These are phyloP conservation scores for Candida ortonii DNA, from an alignment of 805 yeast genomes.

Conservation along the genomic window DNA sequence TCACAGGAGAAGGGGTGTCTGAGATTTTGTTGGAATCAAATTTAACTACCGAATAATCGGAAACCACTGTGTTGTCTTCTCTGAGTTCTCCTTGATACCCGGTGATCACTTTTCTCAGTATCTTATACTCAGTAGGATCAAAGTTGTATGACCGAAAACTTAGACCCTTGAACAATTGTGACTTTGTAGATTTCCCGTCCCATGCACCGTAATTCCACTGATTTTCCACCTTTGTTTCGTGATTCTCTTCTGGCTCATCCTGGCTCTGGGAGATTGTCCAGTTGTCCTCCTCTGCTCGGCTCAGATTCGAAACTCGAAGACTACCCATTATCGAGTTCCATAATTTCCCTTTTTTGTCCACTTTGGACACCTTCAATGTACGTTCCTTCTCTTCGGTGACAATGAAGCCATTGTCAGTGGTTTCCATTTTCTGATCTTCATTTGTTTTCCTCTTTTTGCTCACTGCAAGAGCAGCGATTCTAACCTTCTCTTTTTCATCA, in stretches of 20 bases:
- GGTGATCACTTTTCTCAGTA: conserved; percentile 23
- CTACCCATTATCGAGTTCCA: conserved; percentile 29
- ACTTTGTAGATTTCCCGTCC: conserved; percentile 1
- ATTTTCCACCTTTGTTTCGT: not conserved
- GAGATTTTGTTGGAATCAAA: no score
- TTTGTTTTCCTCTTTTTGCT: conserved; percentile 9
- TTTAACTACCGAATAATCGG: no score
- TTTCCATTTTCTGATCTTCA: conserved; percentile 1
- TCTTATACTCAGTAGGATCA: conserved; percentile 13
- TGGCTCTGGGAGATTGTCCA: conserved; percentile 12
- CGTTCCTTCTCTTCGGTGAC: conserved; percentile 17
- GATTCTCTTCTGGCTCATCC: conserved; percentile 6
- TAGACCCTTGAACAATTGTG: conserved; percentile 18
- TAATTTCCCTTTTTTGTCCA: conserved; percentile 20
- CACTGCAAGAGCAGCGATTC: conserved; percentile 12
- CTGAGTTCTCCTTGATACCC: conserved; percentile 25
- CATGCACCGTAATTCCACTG: not conserved
- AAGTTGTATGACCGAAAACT: conserved; percentile 21
- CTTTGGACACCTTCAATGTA: conserved; percentile 24
- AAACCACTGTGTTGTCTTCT: no score
- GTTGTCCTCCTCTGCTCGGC: conserved; percentile 7
- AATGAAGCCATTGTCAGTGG: not conserved
- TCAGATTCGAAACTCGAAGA: conserved; percentile 12
- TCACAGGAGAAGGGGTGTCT: conserved; percentile 1
- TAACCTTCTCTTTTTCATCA: conserved; percentile 8